Evolutionary conservation across 208 protist species (phyloP), one percentile per base, ranked within the genome.

Genomic region (Acanthamoeba healyi): DNA sequence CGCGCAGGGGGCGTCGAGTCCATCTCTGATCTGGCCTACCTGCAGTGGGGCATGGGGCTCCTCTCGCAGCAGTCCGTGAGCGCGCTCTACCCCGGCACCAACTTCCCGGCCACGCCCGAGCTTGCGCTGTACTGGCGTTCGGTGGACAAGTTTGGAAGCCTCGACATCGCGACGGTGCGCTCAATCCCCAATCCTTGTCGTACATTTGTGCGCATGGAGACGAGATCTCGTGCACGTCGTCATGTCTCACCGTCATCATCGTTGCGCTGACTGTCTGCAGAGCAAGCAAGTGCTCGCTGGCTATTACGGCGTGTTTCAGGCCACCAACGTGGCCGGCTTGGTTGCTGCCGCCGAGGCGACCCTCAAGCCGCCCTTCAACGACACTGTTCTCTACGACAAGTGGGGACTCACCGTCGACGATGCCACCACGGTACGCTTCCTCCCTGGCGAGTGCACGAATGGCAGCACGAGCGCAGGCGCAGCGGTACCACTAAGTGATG

Each of bases 31-130:
- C 49, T 87, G 34, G 77, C 77, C 22, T 87, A 87, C 77, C 22
- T 87, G n/a, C 77, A 87, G 42, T 87, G 77, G 77, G 77, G 77
- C 40, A 87, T 49, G 44, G 77, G 44, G 24, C 29, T 38, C 42
- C 40, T 87, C 38, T 61, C 77, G 42, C 32, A 89, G 82, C 6
- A 40, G 14, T 70, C 54, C 12, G 82, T 89, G 42, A 89, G 54
- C 36, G n/a, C 42, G 38, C 56, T 89, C 17, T 89, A 89, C 34
- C 42, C 42, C n/a, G 34, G n/a, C 49, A 46, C 56, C 7, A 15
- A 17, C 32, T 65, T 89, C 38, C 82, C 82, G 7, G 82, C 82
- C 5, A 89, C 82, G n/a, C 82, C 82, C 14, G 82, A 89, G 51
- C 56, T 70, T 34, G 82, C 82, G 7, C n/a, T 67, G 14, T 89